Conservation (phyloP, 2,329 filamentous ascomycete genomes). For the Aphanocladium album region DNA sequence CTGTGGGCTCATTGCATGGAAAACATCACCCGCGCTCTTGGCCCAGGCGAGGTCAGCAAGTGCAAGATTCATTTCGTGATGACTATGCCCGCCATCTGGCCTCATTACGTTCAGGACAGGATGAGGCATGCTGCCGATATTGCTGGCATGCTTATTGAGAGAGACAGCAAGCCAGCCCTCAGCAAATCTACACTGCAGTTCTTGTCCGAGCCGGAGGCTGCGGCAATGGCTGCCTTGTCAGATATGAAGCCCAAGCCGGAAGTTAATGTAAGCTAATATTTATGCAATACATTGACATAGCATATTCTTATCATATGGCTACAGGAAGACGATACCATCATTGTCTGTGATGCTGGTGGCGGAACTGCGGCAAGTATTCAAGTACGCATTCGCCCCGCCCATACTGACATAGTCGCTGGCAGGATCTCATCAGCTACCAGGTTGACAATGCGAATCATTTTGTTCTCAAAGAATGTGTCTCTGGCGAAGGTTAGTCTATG, state of each 20-base stretch:
- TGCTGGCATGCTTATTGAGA: slow-evolving; percentile 31
- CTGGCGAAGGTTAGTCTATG: slow-evolving; percentile 28
- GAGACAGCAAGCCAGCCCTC: slow-evolving; percentile 17
- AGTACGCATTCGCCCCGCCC: neutral
- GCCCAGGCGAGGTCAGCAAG: slow-evolving; percentile 18
- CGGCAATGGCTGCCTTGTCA: slow-evolving; percentile 29
- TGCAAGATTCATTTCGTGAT: slow-evolving; percentile 32
- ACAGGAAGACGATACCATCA: slow-evolving; percentile 20
- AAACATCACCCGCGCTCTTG: slow-evolving; percentile 23
- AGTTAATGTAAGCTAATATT: neutral
- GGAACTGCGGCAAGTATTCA: slow-evolving; percentile 28
- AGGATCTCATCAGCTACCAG: slow-evolving; percentile 39
- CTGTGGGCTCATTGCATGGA: slow-evolving; percentile 29
- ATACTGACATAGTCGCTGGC: neutral
- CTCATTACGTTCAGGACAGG: slow-evolving; percentile 28
- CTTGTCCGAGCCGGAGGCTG: slow-evolving; percentile 41
- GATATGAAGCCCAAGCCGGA: neutral
- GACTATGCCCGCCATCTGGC: slow-evolving; percentile 44
- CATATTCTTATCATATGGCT: neutral
- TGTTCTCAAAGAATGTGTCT: slow-evolving; percentile 30
- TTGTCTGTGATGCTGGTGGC: slow-evolving; percentile 34
- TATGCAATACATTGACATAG: neutral
- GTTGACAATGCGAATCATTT: slow-evolving; percentile 21
- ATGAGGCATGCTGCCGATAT: slow-evolving; percentile 32
- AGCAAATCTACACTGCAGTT: slow-evolving; percentile 27